Conservation (phyloP, 2,329 filamentous ascomycete genomes). For the Tolypocladium ophioglossoides region DNA sequence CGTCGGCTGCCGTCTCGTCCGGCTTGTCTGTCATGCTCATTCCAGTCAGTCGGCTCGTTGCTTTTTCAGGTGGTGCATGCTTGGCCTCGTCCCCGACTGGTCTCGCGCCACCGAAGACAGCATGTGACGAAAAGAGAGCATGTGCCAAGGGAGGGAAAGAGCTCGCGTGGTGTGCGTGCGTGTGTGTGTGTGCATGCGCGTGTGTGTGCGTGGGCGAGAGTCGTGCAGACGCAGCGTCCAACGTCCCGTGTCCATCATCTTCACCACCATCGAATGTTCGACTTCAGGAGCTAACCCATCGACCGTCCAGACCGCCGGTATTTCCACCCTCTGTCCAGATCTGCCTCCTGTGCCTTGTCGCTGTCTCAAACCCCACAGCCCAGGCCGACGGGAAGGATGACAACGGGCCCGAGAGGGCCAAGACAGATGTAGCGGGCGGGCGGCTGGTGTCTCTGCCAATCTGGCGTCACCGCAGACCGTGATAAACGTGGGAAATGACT, state of each 20-base stretch:
- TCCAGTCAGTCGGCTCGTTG: neutral
- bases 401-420: neutral
- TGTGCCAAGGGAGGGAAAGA: neutral
- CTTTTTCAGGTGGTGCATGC: neutral
- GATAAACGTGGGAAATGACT: constrained; percentile 1
- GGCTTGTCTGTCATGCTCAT: neutral
- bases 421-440: neutral
- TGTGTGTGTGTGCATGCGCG: neutral
- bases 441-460: neutral
- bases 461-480: neutral
- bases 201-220: neutral
- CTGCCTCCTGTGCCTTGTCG: neutral
- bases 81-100: neutral
- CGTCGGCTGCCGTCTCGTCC: neutral
- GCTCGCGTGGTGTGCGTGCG: neutral
- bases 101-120: neutral
- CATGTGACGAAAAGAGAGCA: neutral
- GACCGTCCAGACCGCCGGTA: neutral
- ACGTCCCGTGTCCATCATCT: neutral
- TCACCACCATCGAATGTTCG: neutral
- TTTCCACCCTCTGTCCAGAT: neutral
- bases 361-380: neutral
- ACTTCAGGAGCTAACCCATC: neutral
- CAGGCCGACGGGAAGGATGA: neutral
- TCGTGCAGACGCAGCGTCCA: neutral